phyloP scores from a whole-genome alignment of 306 rosid species.

The Spatholobus suberectus region DNA sequence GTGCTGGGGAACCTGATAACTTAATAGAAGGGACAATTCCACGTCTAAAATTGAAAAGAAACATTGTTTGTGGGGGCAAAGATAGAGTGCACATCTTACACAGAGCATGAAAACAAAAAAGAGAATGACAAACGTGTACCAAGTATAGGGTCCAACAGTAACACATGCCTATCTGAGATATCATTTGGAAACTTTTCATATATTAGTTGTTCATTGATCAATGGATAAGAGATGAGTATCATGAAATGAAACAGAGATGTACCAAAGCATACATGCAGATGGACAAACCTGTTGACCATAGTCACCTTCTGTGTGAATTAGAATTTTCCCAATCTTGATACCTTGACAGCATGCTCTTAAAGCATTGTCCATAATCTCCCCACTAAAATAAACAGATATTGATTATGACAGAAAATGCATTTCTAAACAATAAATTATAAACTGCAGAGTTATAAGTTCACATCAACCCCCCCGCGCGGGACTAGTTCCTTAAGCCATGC shows the following conservation, averaged over 20 bases:
- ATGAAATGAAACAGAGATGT: constrained; percentile 15
- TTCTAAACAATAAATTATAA: constrained; percentile 4
- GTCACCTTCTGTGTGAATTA: constrained; percentile 98
- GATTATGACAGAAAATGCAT: not conserved
- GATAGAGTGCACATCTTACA: too few species aligned
- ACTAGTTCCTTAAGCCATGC: too few species aligned
- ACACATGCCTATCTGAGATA: constrained; percentile 96
- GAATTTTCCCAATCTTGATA: constrained; percentile 97
- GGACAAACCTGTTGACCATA: constrained; percentile 91
- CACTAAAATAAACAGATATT: constrained; percentile 58
- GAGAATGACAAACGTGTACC: constrained; percentile 82
- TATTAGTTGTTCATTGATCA: constrained; percentile 66
- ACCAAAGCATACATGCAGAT: constrained; percentile 26
- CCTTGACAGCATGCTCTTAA: constrained; percentile 98
- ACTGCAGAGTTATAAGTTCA: not conserved
- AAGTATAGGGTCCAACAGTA: constrained; percentile 93
- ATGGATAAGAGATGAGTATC: constrained; percentile 20
- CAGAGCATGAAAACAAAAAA: not conserved
- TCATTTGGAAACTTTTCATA: constrained; percentile 94
- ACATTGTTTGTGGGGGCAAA: too few species aligned
- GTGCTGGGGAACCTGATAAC: too few species aligned
- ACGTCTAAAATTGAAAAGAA: too few species aligned
- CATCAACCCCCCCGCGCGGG: too few species aligned
- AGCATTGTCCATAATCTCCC: constrained; percentile 99
- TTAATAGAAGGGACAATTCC: too few species aligned